Evolutionary conservation across 176 grass and related monocot genomes (phyloP), one percentile per base, ranked within the genome.

Genomic region (Tuctoria greenei): DNA sequence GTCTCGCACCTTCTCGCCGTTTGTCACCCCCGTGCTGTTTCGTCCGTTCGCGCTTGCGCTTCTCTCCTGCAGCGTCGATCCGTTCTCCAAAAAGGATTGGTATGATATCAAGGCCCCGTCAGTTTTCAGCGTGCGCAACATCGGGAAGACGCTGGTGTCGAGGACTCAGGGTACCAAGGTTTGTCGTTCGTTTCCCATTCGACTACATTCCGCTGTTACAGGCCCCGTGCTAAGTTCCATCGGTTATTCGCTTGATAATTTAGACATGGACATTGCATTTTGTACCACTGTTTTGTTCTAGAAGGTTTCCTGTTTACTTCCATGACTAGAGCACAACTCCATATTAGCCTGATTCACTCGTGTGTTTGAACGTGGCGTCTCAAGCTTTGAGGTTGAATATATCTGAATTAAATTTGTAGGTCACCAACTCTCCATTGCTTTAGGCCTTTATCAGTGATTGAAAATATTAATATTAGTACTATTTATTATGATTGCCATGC

Each of bases 111-210:
- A 98, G 91, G 95, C 95, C 0, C 95, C 91, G 1, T 87, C 92
- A 7, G 79, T 84, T 0, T 98, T 98, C 84, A 83, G 15, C 24
- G 72, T 74, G 24, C 84, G 88, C 47, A 94, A 74, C 86, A 11
- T 94, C 1, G 95, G 95, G 0, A 98, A 98, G 81, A 98, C 91
- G 0, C 95, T 98, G 0, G 95, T 98, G 20, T 98, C 95, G 21
- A 94, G 95, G 88, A 98, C 95, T 4, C 95, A 98, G 84, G 95
- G 95, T 35, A 94, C 95, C 18, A 98, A 82, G 95, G 89, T 93
- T 34, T 34, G 55, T 64, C n/a, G 8, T 35, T 55, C 28, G 39
- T 1, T 41, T 43, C 59, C 28, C 60, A 4, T 20, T 72, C 40
- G 2, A 20, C 28, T 0, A 15, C 67, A 4, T 63, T 20, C 17